Percentiles rank a stretch among this genome's conserved stretches.
Conservation (phyloP, 768 basidiomycete species). For the Butyriboletus loyo region DNA sequence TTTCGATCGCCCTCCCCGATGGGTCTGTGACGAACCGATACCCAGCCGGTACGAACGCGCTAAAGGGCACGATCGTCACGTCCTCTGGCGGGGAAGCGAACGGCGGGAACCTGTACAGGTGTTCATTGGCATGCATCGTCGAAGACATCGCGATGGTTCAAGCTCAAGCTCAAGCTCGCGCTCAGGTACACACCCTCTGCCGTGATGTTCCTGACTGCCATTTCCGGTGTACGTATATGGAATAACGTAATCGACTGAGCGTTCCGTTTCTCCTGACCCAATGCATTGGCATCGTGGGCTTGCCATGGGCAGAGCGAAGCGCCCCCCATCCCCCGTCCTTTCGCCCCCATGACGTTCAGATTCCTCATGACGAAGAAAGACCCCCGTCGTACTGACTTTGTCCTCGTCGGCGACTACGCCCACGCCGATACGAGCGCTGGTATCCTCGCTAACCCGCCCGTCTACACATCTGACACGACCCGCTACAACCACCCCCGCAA, state of each 20-base stretch:
- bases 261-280: not conserved
- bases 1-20: conserved; percentile 21
- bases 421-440: accelerated
- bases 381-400: conserved; percentile 26
- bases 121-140: not conserved
- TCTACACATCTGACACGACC: conserved; percentile 21
- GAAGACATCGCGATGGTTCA: not conserved
- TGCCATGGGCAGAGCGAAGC: not conserved
- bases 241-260: conserved; percentile 10
- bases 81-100: conserved; percentile 44
- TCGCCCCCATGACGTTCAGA: conserved; percentile 17
- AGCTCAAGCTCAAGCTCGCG: not conserved
- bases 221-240: not conserved
- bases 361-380: conserved; percentile 24
- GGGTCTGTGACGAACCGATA: conserved; percentile 9
- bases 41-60: conserved; percentile 34
- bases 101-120: conserved; percentile 39
- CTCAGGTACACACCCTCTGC: no score
- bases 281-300: not conserved
- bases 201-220: no score
- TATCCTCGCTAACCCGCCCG: not conserved
- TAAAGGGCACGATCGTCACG: conserved; percentile 42
- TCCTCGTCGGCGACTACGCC: conserved; percentile 1
- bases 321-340: no score
- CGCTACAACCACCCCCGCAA: conserved; percentile 1